phyloP scores from a whole-genome alignment of 768 basidiomycete species.

The Chalciporus chontae region DNA sequence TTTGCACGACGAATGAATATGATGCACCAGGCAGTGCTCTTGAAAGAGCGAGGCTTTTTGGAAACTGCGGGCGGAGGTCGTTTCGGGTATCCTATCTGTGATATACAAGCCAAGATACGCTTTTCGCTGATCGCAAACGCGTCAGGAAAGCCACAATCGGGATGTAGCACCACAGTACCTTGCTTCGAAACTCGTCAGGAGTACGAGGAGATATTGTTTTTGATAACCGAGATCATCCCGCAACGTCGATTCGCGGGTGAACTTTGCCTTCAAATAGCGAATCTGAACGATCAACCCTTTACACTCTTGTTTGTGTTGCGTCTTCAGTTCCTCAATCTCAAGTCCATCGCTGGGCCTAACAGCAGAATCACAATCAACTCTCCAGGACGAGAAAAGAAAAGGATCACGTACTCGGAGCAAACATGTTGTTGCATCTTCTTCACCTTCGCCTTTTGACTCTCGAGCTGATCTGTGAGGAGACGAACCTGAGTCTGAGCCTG shows the following conservation, averaged over 20 bases:
- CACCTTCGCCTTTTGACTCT: slow-evolving; percentile 42
- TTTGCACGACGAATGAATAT: slow-evolving; percentile 62
- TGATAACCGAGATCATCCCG: slow-evolving; percentile 77
- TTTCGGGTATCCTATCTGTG: slow-evolving; percentile 61
- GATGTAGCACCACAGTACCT: slow-evolving; percentile 41
- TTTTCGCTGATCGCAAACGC: slow-evolving; percentile 45
- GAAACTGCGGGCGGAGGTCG: slow-evolving; percentile 40
- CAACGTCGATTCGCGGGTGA: slow-evolving; percentile 78
- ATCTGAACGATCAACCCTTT: slow-evolving; percentile 91
- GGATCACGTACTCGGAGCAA: slow-evolving; percentile 51
- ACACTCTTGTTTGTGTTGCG: slow-evolving; percentile 80
- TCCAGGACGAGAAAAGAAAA: not conserved
- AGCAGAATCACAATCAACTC: not conserved
- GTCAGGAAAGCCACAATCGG: slow-evolving; percentile 2
- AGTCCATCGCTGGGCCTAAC: slow-evolving; percentile 42
- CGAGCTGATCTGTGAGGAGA: slow-evolving; percentile 63
- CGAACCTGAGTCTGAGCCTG: slow-evolving; percentile 65
- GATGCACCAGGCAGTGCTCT: slow-evolving; percentile 51
- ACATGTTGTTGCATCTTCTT: slow-evolving; percentile 49
- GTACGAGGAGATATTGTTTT: slow-evolving; percentile 78
- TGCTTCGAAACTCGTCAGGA: slow-evolving; percentile 68
- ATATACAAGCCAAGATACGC: slow-evolving; percentile 71
- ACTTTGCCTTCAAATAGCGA: slow-evolving; percentile 88
- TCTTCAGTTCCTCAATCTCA: slow-evolving; percentile 52
- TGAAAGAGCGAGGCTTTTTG: slow-evolving; percentile 49